Conservation (phyloP, 768 basidiomycete species). For the Mycena kentingensis region DNA sequence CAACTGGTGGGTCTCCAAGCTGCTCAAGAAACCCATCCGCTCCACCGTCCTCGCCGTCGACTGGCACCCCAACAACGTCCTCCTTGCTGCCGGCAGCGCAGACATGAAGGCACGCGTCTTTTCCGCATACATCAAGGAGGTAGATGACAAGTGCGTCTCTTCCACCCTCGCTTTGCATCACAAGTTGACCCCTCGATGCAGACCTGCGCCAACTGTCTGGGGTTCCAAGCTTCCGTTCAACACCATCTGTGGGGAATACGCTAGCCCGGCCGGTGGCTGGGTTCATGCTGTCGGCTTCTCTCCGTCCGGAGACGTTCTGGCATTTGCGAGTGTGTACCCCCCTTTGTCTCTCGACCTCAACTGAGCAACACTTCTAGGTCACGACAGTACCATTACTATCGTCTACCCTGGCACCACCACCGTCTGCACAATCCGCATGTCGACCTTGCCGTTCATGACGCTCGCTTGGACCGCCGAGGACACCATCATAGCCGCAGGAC, state of each 20-base stretch:
- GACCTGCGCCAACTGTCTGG: constrained; percentile 90
- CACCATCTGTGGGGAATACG: constrained; percentile 93
- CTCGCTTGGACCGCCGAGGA: constrained; percentile 86
- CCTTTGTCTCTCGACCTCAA: neutral
- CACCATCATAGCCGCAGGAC: constrained; percentile 86
- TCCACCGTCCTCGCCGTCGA: constrained; percentile 93
- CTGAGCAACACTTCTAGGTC: constrained; percentile 52
- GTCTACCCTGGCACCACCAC: constrained; percentile 85
- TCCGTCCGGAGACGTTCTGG: constrained; percentile 91
- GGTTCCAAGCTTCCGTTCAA: constrained; percentile 98
- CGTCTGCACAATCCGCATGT: constrained; percentile 72
- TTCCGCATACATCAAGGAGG: constrained; percentile 98
- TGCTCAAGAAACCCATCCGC: constrained; percentile 95
- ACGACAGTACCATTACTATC: constrained; percentile 91
- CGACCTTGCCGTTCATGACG: constrained; percentile 80
- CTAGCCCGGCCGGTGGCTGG: constrained; percentile 91
- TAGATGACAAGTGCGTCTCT: constrained; percentile 77
- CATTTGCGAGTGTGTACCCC: constrained; percentile 81
- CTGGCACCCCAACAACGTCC: constrained; percentile 99
- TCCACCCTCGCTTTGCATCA: neutral
- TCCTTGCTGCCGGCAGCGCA: constrained; percentile 95
- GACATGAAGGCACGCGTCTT: constrained; percentile 98
- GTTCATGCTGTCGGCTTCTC: constrained; percentile 96
- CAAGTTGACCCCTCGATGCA: constrained; percentile 32
- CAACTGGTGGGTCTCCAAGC: constrained; percentile 99